Conservation (phyloP, 2,329 filamentous ascomycete species). For the Fusarium denticulatum region DNA sequence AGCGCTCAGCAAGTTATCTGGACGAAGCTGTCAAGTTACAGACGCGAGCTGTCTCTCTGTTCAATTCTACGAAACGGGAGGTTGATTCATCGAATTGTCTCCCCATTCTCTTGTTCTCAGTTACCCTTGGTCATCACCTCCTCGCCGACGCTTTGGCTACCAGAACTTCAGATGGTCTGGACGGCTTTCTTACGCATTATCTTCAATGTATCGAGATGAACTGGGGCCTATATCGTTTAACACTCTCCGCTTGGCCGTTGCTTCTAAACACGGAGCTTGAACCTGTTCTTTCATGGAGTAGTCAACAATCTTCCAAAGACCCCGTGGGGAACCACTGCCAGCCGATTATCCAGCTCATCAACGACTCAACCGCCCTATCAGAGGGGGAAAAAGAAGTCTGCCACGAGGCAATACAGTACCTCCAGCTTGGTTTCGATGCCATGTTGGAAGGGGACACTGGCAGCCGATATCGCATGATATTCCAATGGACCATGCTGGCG, state of each 20-base stretch:
- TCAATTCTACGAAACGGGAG: neutral
- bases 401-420: neutral
- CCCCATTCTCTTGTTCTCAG: constrained; percentile 21
- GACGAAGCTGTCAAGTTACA: constrained; percentile 10
- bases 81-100: constrained; percentile 21
- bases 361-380: fast-evolving
- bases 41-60: constrained; percentile 17
- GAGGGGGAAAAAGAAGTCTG: neutral
- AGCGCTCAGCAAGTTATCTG: neutral
- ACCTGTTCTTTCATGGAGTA: constrained; percentile 7
- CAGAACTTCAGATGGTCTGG: neutral
- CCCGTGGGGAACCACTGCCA: constrained; percentile 5
- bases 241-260: neutral
- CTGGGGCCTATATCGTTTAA: constrained; percentile 15
- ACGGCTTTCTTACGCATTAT: neutral
- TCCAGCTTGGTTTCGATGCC: constrained; percentile 26
- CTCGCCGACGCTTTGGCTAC: constrained; percentile 13
- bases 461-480: constrained; percentile 19
- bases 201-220: constrained; percentile 21
- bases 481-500: constrained; percentile 26
- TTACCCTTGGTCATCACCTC: constrained; percentile 14
- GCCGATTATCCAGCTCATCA: neutral
- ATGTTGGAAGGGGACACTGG: neutral
- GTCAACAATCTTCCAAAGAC: neutral
- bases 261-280: constrained; percentile 7